phyloP scores from a whole-genome alignment of 306 rosid genomes.

The Gillenia trifoliata region DNA sequence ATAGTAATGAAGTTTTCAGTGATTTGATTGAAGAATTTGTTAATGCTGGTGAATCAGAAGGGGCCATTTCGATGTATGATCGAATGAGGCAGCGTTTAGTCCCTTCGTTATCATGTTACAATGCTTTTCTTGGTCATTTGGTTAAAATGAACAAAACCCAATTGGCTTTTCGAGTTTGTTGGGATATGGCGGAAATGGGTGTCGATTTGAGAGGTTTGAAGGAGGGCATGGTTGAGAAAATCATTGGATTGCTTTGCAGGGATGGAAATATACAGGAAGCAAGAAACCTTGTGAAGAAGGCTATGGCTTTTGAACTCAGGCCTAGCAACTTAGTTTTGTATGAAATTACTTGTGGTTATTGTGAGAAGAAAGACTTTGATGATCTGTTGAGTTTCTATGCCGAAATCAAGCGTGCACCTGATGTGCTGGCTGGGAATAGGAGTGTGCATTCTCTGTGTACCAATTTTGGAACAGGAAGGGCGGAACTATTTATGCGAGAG shows the following conservation, averaged over 20 bases:
- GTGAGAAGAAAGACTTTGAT: conserved; percentile 76
- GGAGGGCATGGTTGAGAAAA: conserved; percentile 44
- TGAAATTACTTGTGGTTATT: conserved; percentile 71
- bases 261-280: conserved; percentile 69
- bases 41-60: conserved; percentile 42
- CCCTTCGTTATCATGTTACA: conserved; percentile 40
- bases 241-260: conserved; percentile 52
- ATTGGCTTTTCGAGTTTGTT: conserved; percentile 35
- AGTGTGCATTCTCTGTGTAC: conserved; percentile 51
- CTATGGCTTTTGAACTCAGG: conserved; percentile 32
- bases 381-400: conserved; percentile 73
- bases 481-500: conserved; percentile 46
- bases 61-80: conserved; percentile 46
- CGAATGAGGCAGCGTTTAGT: conserved; percentile 34
- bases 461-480: conserved; percentile 50
- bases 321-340: conserved; percentile 44
- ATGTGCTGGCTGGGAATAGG: conserved; percentile 58
- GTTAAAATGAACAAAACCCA: conserved; percentile 41
- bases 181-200: conserved; percentile 49
- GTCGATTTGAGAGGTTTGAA: conserved; percentile 34
- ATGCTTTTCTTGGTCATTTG: conserved; percentile 43
- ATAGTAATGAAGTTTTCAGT: conserved; percentile 32
- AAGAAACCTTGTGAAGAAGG: conserved; percentile 64
- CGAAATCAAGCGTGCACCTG: conserved; percentile 50
- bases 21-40: conserved; percentile 51